A percentile compares a stretch with the other conserved stretches of the same genome.
Evolutionary conservation across 371 early-diverging fungal species (phyloP).

Genomic region (Smittium mucronatum): DNA sequence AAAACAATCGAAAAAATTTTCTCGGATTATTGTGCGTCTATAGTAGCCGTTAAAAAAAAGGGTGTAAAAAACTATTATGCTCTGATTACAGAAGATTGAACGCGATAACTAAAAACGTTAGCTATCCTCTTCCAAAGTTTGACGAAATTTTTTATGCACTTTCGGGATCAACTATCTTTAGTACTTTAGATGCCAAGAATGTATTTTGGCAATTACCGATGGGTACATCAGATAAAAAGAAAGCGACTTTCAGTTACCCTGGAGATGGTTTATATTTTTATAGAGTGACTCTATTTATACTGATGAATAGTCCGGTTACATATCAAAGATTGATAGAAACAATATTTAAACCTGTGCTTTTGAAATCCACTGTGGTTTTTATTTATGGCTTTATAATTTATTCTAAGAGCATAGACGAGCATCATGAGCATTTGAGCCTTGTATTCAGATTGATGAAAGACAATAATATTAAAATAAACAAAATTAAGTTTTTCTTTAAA

Average conservation of each 20-base stretch:
- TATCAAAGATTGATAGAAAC: conserved; percentile 34
- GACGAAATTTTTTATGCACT: not conserved
- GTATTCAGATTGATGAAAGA: conserved; percentile 27
- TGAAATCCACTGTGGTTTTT: conserved; percentile 34
- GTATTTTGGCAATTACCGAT: not conserved
- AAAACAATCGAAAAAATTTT: not conserved
- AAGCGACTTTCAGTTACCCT: not conserved
- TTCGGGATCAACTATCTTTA: not conserved
- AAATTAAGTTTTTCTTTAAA: conserved; percentile 39
- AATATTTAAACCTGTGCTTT: conserved; percentile 23
- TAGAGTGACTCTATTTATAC: conserved; percentile 38
- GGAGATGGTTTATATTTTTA: conserved; percentile 26
- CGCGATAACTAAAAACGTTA: not conserved
- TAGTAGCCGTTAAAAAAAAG: conserved; percentile 1
- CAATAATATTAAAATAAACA: conserved; percentile 18
- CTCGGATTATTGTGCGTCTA: not conserved
- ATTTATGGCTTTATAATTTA: conserved; percentile 47
- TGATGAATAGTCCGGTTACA: conserved; percentile 9
- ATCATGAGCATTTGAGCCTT: conserved; percentile 25
- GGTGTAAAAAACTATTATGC: not conserved
- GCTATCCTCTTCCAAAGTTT: not conserved
- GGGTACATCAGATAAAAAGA: not conserved
- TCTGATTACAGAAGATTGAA: conserved; percentile 4
- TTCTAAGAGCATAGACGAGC: conserved; percentile 32
- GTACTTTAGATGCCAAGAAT: not conserved